phyloP scores from a whole-genome alignment of 768 basidiomycete genomes.

The Lanmaoa pseudosensibilis region DNA sequence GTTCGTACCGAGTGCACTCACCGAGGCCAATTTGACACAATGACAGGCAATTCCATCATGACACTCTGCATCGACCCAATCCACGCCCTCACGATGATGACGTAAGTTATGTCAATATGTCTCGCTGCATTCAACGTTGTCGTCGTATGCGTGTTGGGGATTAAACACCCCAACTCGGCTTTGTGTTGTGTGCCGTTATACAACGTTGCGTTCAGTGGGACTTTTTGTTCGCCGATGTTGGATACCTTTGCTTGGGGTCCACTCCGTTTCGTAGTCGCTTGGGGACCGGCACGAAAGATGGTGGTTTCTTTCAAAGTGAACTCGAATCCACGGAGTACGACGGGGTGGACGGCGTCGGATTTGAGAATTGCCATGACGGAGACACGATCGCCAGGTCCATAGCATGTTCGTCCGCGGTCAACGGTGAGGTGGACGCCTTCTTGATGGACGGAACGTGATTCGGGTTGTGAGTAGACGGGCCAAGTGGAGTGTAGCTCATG shows the following conservation, averaged over 20 bases:
- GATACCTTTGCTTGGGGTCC: conserved; percentile 55
- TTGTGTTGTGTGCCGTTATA: conserved; percentile 70
- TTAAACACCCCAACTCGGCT: conserved; percentile 68
- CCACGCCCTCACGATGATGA: conserved; percentile 72
- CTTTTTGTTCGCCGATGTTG: conserved; percentile 67
- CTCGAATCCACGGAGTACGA: conserved; percentile 82
- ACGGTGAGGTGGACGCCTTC: conserved; percentile 76
- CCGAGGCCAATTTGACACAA: conserved; percentile 87
- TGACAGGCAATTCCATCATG: conserved; percentile 72
- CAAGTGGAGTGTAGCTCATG: conserved; percentile 92
- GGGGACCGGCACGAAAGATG: conserved; percentile 66
- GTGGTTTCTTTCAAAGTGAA: conserved; percentile 76
- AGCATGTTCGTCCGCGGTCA: conserved; percentile 75
- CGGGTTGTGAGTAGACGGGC: conserved; percentile 84
- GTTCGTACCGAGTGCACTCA: conserved; percentile 32
- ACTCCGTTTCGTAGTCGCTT: conserved; percentile 49
- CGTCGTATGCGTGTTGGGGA: conserved; percentile 74
- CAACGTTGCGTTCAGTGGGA: conserved; percentile 70
- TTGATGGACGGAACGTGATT: conserved; percentile 61
- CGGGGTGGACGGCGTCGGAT: conserved; percentile 65
- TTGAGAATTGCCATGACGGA: conserved; percentile 69
- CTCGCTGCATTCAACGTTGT: conserved; percentile 80
- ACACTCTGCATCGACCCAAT: conserved; percentile 67
- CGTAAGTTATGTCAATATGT: conserved; percentile 85
- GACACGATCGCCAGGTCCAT: conserved; percentile 83